Percentiles rank a stretch among this genome's conserved stretches.
These are phyloP conservation scores for Trifolium dubium DNA, from an alignment of 306 rosid species.

Conservation along the genomic window DNA sequence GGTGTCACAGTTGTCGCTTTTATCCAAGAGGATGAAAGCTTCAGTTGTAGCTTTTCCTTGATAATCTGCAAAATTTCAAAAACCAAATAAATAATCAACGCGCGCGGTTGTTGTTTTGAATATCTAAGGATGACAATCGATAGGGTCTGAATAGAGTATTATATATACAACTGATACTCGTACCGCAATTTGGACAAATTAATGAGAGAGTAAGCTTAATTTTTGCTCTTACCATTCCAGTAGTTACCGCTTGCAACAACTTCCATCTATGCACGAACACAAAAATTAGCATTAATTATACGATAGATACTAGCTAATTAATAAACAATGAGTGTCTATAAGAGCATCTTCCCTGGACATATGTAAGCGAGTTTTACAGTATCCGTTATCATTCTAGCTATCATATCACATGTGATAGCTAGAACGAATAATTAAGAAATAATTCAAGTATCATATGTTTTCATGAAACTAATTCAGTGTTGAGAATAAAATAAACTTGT, in stretches of 20 bases:
- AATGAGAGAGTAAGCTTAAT: no score
- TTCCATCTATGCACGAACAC: slow-evolving; percentile 50
- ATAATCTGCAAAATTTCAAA: slow-evolving; percentile 43
- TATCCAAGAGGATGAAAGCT: slow-evolving; percentile 53
- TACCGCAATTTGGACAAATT: no score
- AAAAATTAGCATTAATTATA: not conserved
- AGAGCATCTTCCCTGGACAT: no score
- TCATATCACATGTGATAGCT: no score
- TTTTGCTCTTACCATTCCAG: slow-evolving; percentile 63
- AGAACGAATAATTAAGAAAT: no score
- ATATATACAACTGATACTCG: no score
- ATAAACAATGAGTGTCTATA: not conserved
- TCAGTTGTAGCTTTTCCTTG: slow-evolving; percentile 62
- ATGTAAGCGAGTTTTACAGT: no score
- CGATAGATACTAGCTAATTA: not conserved
- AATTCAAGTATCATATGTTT: no score
- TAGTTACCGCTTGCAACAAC: slow-evolving; percentile 50
- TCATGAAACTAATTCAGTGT: no score
- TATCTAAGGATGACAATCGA: not conserved
- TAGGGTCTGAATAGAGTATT: no score
- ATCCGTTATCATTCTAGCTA: no score
- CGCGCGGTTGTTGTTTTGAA: not conserved
- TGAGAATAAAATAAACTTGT: no score
- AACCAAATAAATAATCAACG: not conserved
- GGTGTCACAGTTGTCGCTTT: slow-evolving; percentile 30